A percentile compares a stretch with the other conserved stretches of the same genome.
These are phyloP conservation scores for Colletotrichum liriopes DNA, from an alignment of 2,329 filamentous ascomycete species.

Conservation along the genomic window DNA sequence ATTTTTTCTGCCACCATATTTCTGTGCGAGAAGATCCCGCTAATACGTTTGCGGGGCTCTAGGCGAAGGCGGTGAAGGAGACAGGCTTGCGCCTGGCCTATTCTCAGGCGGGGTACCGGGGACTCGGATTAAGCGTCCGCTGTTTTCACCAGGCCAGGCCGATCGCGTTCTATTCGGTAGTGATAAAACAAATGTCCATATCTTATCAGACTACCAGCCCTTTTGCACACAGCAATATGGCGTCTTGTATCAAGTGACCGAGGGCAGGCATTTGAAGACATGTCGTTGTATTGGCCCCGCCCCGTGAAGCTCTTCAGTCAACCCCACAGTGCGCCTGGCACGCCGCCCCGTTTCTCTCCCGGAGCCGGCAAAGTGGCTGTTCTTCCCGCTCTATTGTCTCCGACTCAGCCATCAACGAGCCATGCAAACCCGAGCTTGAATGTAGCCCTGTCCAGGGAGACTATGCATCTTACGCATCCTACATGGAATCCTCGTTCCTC, in stretches of 20 bases:
- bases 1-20: conserved; percentile 40
- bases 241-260: not conserved
- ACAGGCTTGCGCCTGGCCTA: not conserved
- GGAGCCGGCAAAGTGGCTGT: conserved; percentile 25
- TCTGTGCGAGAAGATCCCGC: conserved; percentile 39
- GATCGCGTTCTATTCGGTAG: not conserved
- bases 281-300: conserved; percentile 23
- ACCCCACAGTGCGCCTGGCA: conserved; percentile 2
- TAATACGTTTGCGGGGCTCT: conserved; percentile 49
- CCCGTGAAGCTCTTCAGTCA: conserved; percentile 4
- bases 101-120: conserved; percentile 9
- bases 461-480: too few species aligned
- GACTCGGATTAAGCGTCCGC: not conserved
- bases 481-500: not conserved
- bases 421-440: not conserved
- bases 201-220: accelerated
- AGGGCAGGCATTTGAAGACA: not conserved
- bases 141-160: not conserved
- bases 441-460: not conserved
- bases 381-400: not conserved
- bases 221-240: not conserved
- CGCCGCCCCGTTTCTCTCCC: conserved; percentile 9
- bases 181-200: not conserved
- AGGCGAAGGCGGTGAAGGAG: conserved; percentile 56
- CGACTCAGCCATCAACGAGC: not conserved